phyloP scores from a whole-genome alignment of 768 basidiomycete genomes.

The Leucosporidium creatinivorum region DNA sequence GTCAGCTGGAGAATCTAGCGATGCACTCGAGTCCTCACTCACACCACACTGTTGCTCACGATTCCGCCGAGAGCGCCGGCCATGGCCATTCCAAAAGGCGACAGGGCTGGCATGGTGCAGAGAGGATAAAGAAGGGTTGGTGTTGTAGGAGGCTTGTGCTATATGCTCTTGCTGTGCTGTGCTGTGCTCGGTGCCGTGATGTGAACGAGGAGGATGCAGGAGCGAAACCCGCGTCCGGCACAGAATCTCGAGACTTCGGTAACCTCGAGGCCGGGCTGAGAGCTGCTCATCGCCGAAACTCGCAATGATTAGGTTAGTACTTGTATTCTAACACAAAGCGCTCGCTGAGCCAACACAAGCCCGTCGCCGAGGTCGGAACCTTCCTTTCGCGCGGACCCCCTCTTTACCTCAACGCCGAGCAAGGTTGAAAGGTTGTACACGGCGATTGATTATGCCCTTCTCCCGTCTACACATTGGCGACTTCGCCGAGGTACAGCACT shows the following conservation, averaged over 20 bases:
- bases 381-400: too few relatives aligned
- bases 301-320: too few relatives aligned
- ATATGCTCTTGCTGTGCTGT: not conserved
- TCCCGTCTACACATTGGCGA: conserved; percentile 7
- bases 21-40: not conserved
- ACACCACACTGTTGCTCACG: conserved; percentile 80
- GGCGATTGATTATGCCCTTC: not conserved
- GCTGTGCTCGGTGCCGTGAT: too few relatives aligned
- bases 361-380: too few relatives aligned
- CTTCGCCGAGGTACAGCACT: conserved; percentile 35
- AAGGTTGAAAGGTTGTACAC: not conserved
- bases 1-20: conserved; percentile 4
- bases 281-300: too few relatives aligned
- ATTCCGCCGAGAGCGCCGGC: conserved; percentile 90
- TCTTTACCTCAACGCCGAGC: too few relatives aligned
- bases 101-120: conserved; percentile 43
- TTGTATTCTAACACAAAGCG: too few relatives aligned
- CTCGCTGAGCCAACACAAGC: too few relatives aligned
- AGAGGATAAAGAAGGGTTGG: not conserved
- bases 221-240: not conserved
- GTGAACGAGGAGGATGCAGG: not conserved
- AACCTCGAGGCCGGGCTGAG: too few relatives aligned
- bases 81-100: conserved; percentile 79
- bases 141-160: not conserved
- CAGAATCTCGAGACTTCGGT: not conserved